phyloP scores from a whole-genome alignment of 1,284 basidiomycete species.

The Sphaerobolus stellatus region DNA sequence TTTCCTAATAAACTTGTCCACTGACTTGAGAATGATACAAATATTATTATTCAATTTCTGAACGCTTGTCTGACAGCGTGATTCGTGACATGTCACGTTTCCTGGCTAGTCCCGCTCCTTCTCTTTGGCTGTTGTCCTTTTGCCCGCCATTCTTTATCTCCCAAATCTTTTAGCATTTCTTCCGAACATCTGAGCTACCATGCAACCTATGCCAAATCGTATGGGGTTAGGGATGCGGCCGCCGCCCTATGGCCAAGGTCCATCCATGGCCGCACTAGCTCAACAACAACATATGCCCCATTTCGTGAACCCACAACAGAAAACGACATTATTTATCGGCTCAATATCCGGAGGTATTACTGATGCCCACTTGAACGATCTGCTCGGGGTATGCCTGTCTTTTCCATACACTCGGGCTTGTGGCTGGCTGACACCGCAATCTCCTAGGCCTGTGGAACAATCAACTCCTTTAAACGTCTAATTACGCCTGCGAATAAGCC shows the following conservation, averaged over 20 bases:
- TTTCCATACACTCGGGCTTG: conserved; percentile 1
- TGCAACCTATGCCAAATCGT: conserved; percentile 69
- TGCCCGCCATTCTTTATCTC: no score
- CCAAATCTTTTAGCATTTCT: no score
- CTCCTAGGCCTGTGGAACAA: conserved; percentile 78
- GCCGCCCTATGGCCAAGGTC: conserved; percentile 82
- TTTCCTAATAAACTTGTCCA: no score
- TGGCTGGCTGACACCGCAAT: conserved; percentile 6
- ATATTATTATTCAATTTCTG: no score
- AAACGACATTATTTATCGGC: conserved; percentile 84
- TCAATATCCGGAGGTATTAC: conserved; percentile 92
- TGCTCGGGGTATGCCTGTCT: conserved; percentile 65
- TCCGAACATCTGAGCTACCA: conserved; percentile 31
- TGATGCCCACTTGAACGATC: conserved; percentile 72
- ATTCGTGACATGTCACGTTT: background rate
- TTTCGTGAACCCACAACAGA: conserved; percentile 58
- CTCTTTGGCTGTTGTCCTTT: no score
- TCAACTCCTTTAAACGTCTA: conserved; percentile 87
- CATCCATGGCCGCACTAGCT: conserved; percentile 83
- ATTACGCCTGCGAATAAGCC: conserved; percentile 88
- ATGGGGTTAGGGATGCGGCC: conserved; percentile 83
- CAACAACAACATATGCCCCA: conserved; percentile 71
- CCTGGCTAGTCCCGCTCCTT: background rate
- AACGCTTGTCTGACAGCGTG: no score
- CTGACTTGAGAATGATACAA: no score